Base-by-base conservation (phyloP, 805 yeast genomes). In the Alloascoidea africana region DNA sequence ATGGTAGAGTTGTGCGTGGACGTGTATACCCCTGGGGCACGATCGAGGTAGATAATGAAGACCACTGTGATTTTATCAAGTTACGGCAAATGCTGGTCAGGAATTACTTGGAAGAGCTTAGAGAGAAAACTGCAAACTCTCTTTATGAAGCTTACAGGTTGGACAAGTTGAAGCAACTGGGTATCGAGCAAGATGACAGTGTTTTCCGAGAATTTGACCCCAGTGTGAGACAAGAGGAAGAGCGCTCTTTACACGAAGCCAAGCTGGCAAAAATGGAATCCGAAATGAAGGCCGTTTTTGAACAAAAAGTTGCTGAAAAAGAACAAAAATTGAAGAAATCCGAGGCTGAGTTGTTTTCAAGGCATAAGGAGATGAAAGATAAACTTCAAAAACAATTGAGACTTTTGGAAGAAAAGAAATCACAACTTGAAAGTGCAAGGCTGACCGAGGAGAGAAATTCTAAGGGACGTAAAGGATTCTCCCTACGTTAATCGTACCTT, bases 171-270 rank as follows among this genome's bases (percentile, higher is more conserved):
- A 53, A 58, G 37, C 70, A 66, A 46, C 68, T 85, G 69, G 98
- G 97, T 39, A 81, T 89, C 52, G 76, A 76, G 55, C 98, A 91
- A 62, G 97, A 91, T 63, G 74, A 78, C 57, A 53, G 78, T 23
- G 97, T 89, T n/a, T 91, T 91, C 66, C 76, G 79, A 56, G 96
- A 85, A 56, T 85, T 86, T 53, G 95, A 89, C 59, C 98, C 98
- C 18, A 73, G 79, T 38, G 68, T 80, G 47, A 84, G 83, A 62
- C 94, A 85, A 60, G 93, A 81, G 59, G 97, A 91, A 62, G 97
- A 91, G 61, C 78, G 82, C 51, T 77, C 80, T 27, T 68, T 84
- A 53, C 97, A 91, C 56, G 96, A 85, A 62, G 94, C 94, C 44
- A 86, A 89, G 55, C 68, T 91, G 50, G 80, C 87, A 41, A 85